Conservation (phyloP, 2,329 filamentous ascomycete genomes). For the Penicillium griseofulvum region DNA sequence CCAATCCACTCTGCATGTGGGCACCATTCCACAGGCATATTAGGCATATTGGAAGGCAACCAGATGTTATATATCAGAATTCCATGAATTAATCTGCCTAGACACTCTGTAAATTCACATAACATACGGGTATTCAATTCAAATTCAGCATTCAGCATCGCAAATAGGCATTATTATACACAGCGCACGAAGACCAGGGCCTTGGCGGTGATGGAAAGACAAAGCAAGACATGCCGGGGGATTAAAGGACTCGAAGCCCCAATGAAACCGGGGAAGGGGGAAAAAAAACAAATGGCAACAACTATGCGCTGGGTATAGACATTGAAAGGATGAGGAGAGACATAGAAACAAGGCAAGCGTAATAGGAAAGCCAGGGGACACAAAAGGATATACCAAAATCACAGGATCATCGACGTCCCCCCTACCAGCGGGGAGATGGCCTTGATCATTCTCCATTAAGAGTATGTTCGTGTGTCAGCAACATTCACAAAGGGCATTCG, state of each 20-base stretch:
- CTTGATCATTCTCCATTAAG: slow-evolving; percentile 15
- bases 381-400: slow-evolving; percentile 5
- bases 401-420: slow-evolving; percentile 12
- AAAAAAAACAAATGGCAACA: slow-evolving; percentile 8
- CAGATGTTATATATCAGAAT: neutral
- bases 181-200: slow-evolving; percentile 17
- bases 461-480: slow-evolving; percentile 22
- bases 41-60: neutral
- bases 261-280: neutral
- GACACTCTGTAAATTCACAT: slow-evolving; percentile 1
- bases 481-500: slow-evolving; percentile 16
- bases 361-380: neutral
- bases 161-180: slow-evolving; percentile 24
- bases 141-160: slow-evolving; percentile 6
- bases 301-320: slow-evolving; percentile 27
- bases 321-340: slow-evolving; percentile 13
- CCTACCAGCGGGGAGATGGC: slow-evolving; percentile 20
- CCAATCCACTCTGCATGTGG: slow-evolving; percentile 6
- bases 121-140: slow-evolving; percentile 23
- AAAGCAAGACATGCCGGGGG: slow-evolving; percentile 5
- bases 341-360: slow-evolving; percentile 6
- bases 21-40: neutral
- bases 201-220: slow-evolving; percentile 16
- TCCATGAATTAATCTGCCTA: neutral
- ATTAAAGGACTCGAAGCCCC: slow-evolving; percentile 14